phyloP scores from a whole-genome alignment of 176 grass and related monocot genomes.

The Carex pumila region DNA sequence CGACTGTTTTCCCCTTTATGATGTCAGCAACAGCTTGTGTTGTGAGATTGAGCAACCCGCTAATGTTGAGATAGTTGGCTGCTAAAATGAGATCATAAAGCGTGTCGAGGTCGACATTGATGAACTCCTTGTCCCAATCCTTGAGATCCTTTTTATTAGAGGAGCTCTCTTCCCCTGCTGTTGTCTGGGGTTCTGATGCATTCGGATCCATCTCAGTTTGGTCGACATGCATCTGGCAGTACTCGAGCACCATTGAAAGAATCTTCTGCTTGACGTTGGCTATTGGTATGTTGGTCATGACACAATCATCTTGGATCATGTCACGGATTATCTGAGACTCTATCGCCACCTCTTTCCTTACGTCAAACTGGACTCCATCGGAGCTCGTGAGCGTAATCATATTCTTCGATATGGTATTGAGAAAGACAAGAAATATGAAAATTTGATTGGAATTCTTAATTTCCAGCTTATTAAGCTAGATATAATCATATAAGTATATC shows the following conservation, averaged over 20 bases:
- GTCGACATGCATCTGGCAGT: constrained; percentile 51
- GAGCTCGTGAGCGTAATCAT: background rate
- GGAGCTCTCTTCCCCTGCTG: background rate
- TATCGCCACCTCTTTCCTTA: background rate
- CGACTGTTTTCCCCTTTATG: background rate
- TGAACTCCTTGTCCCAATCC: background rate
- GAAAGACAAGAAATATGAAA: too few species aligned
- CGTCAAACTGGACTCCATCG: background rate
- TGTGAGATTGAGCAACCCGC: background rate
- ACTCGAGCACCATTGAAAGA: constrained; percentile 57
- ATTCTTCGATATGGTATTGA: background rate
- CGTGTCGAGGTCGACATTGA: background rate
- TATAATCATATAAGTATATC: too few species aligned
- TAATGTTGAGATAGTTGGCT: background rate
- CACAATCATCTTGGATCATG: constrained; percentile 71
- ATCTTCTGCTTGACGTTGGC: constrained; percentile 47
- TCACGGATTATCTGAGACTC: constrained; percentile 25
- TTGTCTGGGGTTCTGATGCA: background rate
- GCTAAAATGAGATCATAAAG: background rate
- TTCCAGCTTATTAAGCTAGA: too few species aligned
- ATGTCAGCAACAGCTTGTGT: background rate
- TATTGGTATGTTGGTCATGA: constrained; percentile 35
- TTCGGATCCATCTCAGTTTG: background rate
- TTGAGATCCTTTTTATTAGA: background rate
- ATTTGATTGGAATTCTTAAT: too few species aligned